Percentiles rank a stretch among this genome's conserved stretches.
phyloP scores from a whole-genome alignment of 257 asterid species.

The Ajuga chamaepitys region DNA sequence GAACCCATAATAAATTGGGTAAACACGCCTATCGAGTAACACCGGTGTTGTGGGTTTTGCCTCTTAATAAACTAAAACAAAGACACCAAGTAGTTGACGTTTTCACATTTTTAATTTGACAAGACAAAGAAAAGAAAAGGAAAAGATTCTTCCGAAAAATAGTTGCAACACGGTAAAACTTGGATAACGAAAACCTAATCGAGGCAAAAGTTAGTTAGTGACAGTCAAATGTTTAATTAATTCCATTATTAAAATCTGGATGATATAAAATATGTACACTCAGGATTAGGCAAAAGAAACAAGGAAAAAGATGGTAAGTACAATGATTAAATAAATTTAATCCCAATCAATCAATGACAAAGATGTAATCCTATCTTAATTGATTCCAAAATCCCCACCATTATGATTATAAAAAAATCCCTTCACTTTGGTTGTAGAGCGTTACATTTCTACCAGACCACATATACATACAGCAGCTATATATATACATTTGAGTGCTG shows the following conservation, averaged over 20 bases:
- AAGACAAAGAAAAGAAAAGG: too few species aligned
- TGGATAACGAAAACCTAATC: conserved; percentile 2
- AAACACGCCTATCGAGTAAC: too few species aligned
- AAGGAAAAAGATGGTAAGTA: neutral
- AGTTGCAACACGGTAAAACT: conserved; percentile 1
- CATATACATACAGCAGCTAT: conserved; percentile 3
- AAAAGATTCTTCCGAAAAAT: neutral
- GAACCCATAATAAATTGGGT: too few species aligned
- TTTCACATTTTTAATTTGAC: too few species aligned
- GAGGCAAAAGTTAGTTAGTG: conserved; percentile 14
- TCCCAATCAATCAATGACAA: conserved; percentile 49
- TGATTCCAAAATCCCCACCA: conserved; percentile 60
- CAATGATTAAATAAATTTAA: conserved; percentile 6
- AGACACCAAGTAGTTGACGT: too few species aligned
- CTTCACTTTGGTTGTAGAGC: too few species aligned
- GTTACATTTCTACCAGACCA: neutral
- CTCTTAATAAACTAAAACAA: too few species aligned
- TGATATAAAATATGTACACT: neutral
- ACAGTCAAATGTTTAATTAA: neutral
- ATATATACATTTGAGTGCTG: conserved; percentile 15
- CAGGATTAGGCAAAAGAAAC: neutral
- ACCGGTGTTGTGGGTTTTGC: too few species aligned
- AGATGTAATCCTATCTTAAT: conserved; percentile 55
- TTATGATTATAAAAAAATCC: conserved; percentile 35
- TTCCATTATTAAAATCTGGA: conserved; percentile 15